Percentiles rank a stretch among this genome's conserved stretches.
These are phyloP conservation scores for Colletotrichum paranaense DNA, from an alignment of 2,329 filamentous ascomycete genomes.

Conservation along the genomic window DNA sequence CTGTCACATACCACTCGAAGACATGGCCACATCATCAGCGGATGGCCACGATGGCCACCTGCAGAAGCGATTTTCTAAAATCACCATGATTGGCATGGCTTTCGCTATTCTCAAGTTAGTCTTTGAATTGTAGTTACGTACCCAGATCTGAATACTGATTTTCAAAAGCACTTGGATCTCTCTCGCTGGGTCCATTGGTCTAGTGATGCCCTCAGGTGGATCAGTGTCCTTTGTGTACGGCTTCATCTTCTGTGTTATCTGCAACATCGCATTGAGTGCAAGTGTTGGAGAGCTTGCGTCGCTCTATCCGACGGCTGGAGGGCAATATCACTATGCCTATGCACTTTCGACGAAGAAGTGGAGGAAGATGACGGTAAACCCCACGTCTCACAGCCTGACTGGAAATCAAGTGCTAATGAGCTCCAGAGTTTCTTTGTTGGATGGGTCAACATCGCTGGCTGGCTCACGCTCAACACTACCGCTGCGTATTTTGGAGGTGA, in stretches of 20 bases:
- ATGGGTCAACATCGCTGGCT: slow-evolving; percentile 58
- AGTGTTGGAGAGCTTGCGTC: slow-evolving; percentile 56
- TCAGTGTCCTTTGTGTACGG: slow-evolving; percentile 56
- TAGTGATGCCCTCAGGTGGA: slow-evolving; percentile 54
- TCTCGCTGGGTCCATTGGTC: slow-evolving; percentile 53
- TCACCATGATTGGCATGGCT: slow-evolving; percentile 56
- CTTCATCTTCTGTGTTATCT: slow-evolving; percentile 57
- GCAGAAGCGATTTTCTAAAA: slow-evolving; percentile 49
- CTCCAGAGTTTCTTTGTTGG: slow-evolving; percentile 55
- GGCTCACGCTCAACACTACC: slow-evolving; percentile 56
- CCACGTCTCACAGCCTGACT: not conserved
- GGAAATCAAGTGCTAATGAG: not conserved
- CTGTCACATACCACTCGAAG: not conserved
- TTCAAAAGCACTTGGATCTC: slow-evolving; percentile 50
- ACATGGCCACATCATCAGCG: not conserved
- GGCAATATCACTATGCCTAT: slow-evolving; percentile 58
- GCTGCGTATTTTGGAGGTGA: slow-evolving; percentile 55
- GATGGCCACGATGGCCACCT: slow-evolving; percentile 43
- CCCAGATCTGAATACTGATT: not conserved
- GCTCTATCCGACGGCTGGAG: slow-evolving; percentile 59
- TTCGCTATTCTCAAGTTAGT: slow-evolving; percentile 56
- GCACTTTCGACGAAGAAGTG: slow-evolving; percentile 51
- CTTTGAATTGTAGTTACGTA: not conserved
- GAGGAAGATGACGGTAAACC: slow-evolving; percentile 49
- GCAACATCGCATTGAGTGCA: slow-evolving; percentile 54